These are phyloP conservation scores for Fusarium irregulare DNA, from an alignment of 2,329 filamentous ascomycete genomes.

Conservation along the genomic window DNA sequence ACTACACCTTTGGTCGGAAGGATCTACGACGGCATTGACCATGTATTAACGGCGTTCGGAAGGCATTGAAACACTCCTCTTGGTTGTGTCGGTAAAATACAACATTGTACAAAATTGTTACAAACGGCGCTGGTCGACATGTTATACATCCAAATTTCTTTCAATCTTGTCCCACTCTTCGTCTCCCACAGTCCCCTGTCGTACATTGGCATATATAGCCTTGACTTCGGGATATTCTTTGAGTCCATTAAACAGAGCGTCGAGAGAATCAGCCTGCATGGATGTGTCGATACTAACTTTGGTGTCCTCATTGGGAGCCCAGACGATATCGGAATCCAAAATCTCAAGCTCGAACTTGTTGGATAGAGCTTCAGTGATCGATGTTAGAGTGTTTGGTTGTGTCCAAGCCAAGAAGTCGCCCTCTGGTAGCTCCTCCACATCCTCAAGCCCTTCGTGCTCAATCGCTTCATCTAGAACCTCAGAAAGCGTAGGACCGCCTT, in stretches of 20 bases:
- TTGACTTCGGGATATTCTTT: slow-evolving; percentile 79
- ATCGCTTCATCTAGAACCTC: slow-evolving; percentile 84
- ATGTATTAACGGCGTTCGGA: slow-evolving; percentile 45
- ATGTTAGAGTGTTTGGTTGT: slow-evolving; percentile 49
- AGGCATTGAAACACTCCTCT: slow-evolving; percentile 36
- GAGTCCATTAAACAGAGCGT: slow-evolving; percentile 67
- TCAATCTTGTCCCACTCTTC: slow-evolving; percentile 66
- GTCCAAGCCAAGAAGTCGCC: slow-evolving; percentile 73
- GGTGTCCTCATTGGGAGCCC: slow-evolving; percentile 85
- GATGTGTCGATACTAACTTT: slow-evolving; percentile 71
- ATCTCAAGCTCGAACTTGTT: slow-evolving; percentile 74
- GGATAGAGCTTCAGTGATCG: slow-evolving; percentile 62
- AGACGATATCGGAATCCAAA: slow-evolving; percentile 82
- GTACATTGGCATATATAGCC: slow-evolving; percentile 80
- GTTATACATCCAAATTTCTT: slow-evolving; percentile 63
- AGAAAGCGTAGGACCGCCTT: slow-evolving; percentile 67
- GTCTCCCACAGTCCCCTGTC: slow-evolving; percentile 62
- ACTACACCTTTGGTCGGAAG: slow-evolving; percentile 22
- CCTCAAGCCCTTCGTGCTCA: slow-evolving; percentile 80
- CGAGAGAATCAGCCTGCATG: slow-evolving; percentile 66
- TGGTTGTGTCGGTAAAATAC: slow-evolving; percentile 28
- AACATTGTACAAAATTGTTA: slow-evolving; percentile 39
- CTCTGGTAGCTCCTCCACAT: slow-evolving; percentile 75
- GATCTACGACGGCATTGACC: slow-evolving; percentile 19
- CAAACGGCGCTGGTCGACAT: slow-evolving; percentile 29